Evolutionary conservation across 2,329 filamentous ascomycete genomes (phyloP).

Genomic region (Thermothelomyces thermophilus): DNA sequence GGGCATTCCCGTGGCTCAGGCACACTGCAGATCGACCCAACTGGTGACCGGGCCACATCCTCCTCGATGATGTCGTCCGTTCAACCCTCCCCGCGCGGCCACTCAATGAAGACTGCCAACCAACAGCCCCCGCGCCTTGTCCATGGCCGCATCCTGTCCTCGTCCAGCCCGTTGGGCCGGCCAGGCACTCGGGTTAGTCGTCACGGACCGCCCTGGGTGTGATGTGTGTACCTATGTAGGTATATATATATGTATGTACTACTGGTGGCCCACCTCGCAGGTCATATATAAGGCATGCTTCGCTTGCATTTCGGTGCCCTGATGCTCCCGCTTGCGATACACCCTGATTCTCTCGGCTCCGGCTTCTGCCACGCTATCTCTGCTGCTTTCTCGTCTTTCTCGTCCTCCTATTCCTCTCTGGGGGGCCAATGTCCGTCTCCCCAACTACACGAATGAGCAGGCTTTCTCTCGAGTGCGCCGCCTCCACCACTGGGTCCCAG

Average conservation of each 20-base stretch:
- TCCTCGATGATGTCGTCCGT: neutral
- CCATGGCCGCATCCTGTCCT: constrained; percentile 2
- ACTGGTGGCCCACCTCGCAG: too few relatives aligned
- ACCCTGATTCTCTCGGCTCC: neutral
- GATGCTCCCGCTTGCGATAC: too few relatives aligned
- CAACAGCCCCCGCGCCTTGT: constrained; percentile 7
- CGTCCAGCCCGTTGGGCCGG: constrained; percentile 6
- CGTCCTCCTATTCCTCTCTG: constrained; percentile 9
- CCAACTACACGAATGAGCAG: constrained; percentile 33
- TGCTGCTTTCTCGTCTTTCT: constrained; percentile 8
- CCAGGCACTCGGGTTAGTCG: neutral
- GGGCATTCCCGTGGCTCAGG: neutral
- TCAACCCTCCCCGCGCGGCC: neutral
- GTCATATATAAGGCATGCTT: too few relatives aligned
- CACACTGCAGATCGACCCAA: constrained; percentile 7
- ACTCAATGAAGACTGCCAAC: neutral
- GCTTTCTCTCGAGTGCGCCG: constrained; percentile 38
- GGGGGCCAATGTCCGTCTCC: constrained; percentile 28
- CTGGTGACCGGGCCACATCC: constrained; percentile 2
- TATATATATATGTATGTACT: too few relatives aligned
- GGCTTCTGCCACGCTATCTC: neutral
- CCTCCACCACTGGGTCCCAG: constrained; percentile 30
- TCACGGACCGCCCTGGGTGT: neutral
- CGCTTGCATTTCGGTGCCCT: too few relatives aligned
- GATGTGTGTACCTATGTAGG: too few relatives aligned